Base-by-base conservation (phyloP, 2,329 filamentous ascomycete genomes). In the Claviceps capensis region DNA sequence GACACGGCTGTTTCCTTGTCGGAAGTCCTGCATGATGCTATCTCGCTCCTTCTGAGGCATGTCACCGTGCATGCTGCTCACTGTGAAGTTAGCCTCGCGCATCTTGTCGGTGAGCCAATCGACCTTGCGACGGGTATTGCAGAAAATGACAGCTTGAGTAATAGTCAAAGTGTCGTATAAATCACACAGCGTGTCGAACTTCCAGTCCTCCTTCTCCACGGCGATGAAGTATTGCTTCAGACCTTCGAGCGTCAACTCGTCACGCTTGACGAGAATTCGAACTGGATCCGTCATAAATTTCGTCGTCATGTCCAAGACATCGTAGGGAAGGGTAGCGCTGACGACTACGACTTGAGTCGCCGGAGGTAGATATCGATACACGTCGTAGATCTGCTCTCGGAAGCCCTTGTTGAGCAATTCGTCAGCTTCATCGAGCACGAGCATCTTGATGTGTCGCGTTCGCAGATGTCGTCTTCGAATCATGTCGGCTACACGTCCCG, bases 241-340 rank as follows among this genome's bases (percentile, higher is more conserved):
- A 53, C 93, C 93, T 72, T 97, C 93, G 49, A 98, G 81, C 2
- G 93, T 98, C 75, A 98, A 74, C 69, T 98, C 93, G 70, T 97
- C 93, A 83, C 90, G 90, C 82, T 97, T 96, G 68, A 97, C 91
- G 26, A 97, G 79, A 64, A 97, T 95, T 59, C 91, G 86, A 46
- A 96, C 91, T 0, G 91, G 91, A 63, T 97, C 91, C 26, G 88
- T 95, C 93, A 98, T 98, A 78, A 98, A 98, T 71, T 97, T 97
- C 60, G 91, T 97, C 36, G 93, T 98, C 86, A 98, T 95, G 69
- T 97, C 91, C 50, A 98, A 81, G 19, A 98, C 93, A 65, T 98
- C 93, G 75, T 97, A 94, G 46, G 93, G 93, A 37, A 98, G 83
- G 4, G 93, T 98, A 57, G 93, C 93, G 51, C 88, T 95, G 60